A percentile compares a stretch with the other conserved stretches of the same genome.
These are phyloP conservation scores for Tulasnella sp. DNA, from an alignment of 768 basidiomycete species.

Conservation along the genomic window DNA sequence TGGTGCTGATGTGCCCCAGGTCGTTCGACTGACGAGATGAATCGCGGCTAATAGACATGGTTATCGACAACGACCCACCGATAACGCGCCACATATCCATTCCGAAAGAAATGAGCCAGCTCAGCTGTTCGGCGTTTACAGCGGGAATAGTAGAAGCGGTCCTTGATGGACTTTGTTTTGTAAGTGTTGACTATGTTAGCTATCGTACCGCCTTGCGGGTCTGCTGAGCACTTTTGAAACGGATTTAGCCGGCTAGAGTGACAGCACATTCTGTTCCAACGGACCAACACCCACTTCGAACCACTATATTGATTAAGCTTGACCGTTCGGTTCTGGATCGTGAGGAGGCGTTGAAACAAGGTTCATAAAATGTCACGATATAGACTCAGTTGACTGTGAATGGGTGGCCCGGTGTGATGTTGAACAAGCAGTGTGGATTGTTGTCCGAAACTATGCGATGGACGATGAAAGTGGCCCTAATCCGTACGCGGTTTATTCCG, in stretches of 20 bases:
- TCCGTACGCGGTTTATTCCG: too few relatives aligned
- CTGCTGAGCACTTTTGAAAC: neutral
- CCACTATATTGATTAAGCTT: slow-evolving; percentile 95
- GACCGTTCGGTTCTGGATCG: slow-evolving; percentile 89
- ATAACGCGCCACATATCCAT: slow-evolving; percentile 89
- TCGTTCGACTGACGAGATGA: neutral
- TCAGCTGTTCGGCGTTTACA: slow-evolving; percentile 95
- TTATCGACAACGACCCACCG: slow-evolving; percentile 91
- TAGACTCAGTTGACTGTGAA: neutral
- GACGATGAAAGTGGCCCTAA: too few relatives aligned
- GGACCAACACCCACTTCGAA: slow-evolving; percentile 69
- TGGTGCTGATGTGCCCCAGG: neutral
- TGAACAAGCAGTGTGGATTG: too few relatives aligned
- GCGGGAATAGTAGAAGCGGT: slow-evolving; percentile 98
- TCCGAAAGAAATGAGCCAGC: slow-evolving; percentile 85
- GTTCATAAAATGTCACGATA: neutral
- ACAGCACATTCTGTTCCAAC: slow-evolving; percentile 92
- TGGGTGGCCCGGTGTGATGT: too few relatives aligned
- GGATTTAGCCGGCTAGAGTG: slow-evolving; percentile 78
- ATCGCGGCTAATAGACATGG: slow-evolving; percentile 71
- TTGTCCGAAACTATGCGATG: neutral
- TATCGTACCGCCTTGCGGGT: neutral
- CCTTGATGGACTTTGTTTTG: slow-evolving; percentile 87
- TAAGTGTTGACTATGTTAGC: slow-evolving; percentile 38
- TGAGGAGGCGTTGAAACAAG: slow-evolving; percentile 73